These are phyloP conservation scores for Aplosporella prunicola DNA, from an alignment of 2,329 filamentous ascomycete genomes.

Conservation along the genomic window DNA sequence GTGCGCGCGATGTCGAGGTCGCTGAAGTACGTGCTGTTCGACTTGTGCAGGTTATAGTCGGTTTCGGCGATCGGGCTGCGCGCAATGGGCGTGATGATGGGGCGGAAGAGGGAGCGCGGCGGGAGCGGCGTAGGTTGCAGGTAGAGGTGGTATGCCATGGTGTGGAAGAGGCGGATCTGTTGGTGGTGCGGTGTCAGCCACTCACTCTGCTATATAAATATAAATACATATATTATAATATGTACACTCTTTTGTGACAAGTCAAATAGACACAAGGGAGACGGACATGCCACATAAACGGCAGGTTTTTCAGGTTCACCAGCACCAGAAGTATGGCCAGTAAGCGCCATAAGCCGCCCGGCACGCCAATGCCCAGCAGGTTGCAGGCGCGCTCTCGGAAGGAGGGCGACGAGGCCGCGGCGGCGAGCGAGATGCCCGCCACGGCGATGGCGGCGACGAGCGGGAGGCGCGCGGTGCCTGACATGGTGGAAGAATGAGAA, in stretches of 20 bases:
- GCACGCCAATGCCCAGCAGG: conserved; percentile 22
- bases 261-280: too few relatives aligned
- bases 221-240: conserved; percentile 17
- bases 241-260: neutral
- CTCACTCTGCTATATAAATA: too few relatives aligned
- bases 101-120: conserved; percentile 61
- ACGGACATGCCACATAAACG: conserved; percentile 63
- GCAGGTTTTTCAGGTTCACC: conserved; percentile 64
- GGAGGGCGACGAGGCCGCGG: conserved; percentile 18
- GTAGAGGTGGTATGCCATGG: conserved; percentile 39
- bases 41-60: conserved; percentile 80
- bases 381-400: conserved; percentile 16
- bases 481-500: conserved; percentile 4
- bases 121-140: conserved; percentile 32
- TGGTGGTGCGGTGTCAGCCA: neutral
- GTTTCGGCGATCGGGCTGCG: conserved; percentile 65
- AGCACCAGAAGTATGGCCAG: conserved; percentile 24
- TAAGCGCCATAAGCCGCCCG: conserved; percentile 27
- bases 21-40: conserved; percentile 76
- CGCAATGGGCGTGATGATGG: conserved; percentile 56
- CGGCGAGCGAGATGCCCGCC: conserved; percentile 13
- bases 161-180: conserved; percentile 37
- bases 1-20: conserved; percentile 78
- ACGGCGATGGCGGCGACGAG: conserved; percentile 2
- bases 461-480: neutral